Conservation (phyloP, 1,284 basidiomycete species). For the Wolfiporia cocos region DNA sequence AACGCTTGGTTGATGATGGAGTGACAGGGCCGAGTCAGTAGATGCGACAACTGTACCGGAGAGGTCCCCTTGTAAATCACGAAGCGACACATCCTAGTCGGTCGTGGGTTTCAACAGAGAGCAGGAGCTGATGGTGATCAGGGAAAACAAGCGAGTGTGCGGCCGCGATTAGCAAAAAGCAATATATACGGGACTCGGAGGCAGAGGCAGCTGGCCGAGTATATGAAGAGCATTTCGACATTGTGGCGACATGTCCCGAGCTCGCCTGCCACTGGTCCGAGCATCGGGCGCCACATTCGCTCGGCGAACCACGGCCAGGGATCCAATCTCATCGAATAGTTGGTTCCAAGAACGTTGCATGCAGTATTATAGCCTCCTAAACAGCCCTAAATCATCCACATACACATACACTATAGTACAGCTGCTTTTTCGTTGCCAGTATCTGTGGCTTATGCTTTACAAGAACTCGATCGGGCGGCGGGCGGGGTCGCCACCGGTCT, state of each 20-base stretch:
- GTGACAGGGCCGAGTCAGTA: conserved; percentile 89
- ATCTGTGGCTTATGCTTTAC: conserved; percentile 19
- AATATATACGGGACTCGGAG: too few relatives aligned
- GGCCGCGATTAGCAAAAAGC: background rate
- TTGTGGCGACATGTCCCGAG: background rate
- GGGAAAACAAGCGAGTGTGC: conserved; percentile 1
- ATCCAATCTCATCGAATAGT: too few relatives aligned
- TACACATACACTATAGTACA: background rate
- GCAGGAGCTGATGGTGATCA: conserved; percentile 5
- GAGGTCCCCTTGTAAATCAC: conserved; percentile 90
- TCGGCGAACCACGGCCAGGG: too few relatives aligned
- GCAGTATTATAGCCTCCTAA: too few relatives aligned
- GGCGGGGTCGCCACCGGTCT: conserved; percentile 63
- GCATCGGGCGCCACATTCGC: background rate
- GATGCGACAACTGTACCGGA: conserved; percentile 83
- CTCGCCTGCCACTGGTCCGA: too few relatives aligned
- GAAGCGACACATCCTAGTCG: conserved; percentile 91
- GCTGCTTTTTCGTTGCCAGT: background rate
- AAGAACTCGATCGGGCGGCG: conserved; percentile 68
- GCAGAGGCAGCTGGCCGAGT: too few relatives aligned
- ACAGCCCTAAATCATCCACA: too few relatives aligned
- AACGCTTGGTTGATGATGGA: conserved; percentile 96
- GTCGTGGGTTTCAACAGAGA: background rate
- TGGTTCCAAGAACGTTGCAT: too few relatives aligned
- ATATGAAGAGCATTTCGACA: background rate